Conservation (phyloP, 352 stramenopile species). For the Aphanomyces stellatus region DNA sequence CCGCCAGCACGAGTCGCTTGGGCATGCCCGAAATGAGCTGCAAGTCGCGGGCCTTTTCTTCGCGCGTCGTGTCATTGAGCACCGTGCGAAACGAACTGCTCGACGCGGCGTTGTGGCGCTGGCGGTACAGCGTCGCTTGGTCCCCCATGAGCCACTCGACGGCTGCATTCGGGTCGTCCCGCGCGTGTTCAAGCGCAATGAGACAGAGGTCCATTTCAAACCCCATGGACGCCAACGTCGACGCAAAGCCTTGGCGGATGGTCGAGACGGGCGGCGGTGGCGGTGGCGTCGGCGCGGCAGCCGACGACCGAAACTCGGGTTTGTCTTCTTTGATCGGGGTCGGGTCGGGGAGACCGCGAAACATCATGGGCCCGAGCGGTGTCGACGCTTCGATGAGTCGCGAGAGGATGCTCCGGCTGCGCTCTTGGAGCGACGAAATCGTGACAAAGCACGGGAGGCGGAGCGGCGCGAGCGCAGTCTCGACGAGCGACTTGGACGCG, state of each 20-base stretch:
- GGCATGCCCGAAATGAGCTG: constrained; percentile 72
- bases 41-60: constrained; percentile 62
- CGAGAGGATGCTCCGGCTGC: constrained; percentile 75
- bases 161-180: constrained; percentile 74
- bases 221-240: constrained; percentile 75
- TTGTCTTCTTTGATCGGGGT: constrained; percentile 24
- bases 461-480: constrained; percentile 53
- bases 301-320: neutral
- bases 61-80: constrained; percentile 23
- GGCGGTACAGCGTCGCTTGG: neutral
- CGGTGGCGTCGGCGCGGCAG: neutral
- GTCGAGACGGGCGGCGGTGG: neutral
- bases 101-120: neutral
- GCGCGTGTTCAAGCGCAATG: constrained; percentile 63
- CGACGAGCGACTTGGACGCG: constrained; percentile 36
- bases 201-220: constrained; percentile 86
- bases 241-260: constrained; percentile 62
- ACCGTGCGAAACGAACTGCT: neutral
- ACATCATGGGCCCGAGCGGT: constrained; percentile 70
- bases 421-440: constrained; percentile 65
- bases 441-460: constrained; percentile 63
- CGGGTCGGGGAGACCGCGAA: constrained; percentile 50
- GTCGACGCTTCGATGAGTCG: constrained; percentile 78
- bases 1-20: constrained; percentile 44
- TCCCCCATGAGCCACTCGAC: constrained; percentile 82